phyloP scores from a whole-genome alignment of 371 early-diverging fungal species.

The Apophysomyces trapeziformis region DNA sequence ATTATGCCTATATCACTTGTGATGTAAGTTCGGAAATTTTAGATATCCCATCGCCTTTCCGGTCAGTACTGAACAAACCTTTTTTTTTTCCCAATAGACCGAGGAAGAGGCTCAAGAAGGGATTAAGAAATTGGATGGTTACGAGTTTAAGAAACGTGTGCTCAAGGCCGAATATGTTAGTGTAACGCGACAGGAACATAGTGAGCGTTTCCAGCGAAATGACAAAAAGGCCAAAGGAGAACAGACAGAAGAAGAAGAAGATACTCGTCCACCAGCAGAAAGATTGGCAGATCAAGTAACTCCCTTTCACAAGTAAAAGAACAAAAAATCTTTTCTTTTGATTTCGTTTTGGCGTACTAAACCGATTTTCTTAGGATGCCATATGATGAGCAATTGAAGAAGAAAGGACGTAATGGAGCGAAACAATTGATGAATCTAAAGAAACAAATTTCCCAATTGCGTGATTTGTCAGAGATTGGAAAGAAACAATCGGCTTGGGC shows the following conservation, averaged over 20 bases:
- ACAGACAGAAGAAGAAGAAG: constrained; percentile 36
- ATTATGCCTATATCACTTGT: constrained; percentile 43
- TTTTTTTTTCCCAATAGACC: constrained; percentile 26
- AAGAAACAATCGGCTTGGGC: constrained; percentile 43
- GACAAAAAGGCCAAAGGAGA: constrained; percentile 31
- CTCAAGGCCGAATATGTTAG: constrained; percentile 35
- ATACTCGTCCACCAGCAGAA: constrained; percentile 62
- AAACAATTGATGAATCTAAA: constrained; percentile 34
- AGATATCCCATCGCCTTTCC: constrained; percentile 20
- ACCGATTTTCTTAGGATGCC: constrained; percentile 22
- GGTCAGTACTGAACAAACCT: too few relatives aligned
- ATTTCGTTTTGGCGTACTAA: too few relatives aligned
- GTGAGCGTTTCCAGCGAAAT: constrained; percentile 34
- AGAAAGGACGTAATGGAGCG: constrained; percentile 36
- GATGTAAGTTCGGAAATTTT: constrained; percentile 27
- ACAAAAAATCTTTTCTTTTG: not conserved
- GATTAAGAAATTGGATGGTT: constrained; percentile 39
- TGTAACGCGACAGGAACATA: constrained; percentile 25
- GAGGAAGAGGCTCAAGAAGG: constrained; percentile 47
- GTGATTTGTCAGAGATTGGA: constrained; percentile 22
- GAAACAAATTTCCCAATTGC: constrained; percentile 28
- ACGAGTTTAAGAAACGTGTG: constrained; percentile 39
- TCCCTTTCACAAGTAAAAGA: constrained; percentile 61
- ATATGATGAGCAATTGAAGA: constrained; percentile 47
- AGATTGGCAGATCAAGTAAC: constrained; percentile 75